phyloP scores from a whole-genome alignment of 768 basidiomycete species.

The Leccinum uliginosum region DNA sequence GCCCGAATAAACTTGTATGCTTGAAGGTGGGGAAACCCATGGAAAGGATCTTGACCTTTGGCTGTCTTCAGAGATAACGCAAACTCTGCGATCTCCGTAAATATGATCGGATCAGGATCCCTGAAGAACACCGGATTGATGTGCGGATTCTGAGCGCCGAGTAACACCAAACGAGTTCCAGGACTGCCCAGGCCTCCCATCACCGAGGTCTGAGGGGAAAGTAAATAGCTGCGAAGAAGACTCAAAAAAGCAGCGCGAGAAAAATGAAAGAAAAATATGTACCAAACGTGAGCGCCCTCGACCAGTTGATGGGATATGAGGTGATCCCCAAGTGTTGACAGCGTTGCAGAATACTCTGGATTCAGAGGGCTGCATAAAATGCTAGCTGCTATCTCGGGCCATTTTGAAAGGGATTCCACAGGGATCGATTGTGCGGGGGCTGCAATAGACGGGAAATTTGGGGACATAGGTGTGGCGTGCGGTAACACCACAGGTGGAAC shows the following conservation, averaged over 20 bases:
- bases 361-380: constrained; percentile 68
- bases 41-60: constrained; percentile 86
- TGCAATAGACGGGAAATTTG: constrained; percentile 51
- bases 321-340: constrained; percentile 83
- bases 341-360: constrained; percentile 64
- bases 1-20: constrained; percentile 85
- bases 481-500: constrained; percentile 30
- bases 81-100: constrained; percentile 91
- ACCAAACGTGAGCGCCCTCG: constrained; percentile 94
- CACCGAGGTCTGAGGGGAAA: constrained; percentile 77
- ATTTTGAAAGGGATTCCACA: constrained; percentile 60
- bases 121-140: constrained; percentile 47
- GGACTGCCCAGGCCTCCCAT: constrained; percentile 69
- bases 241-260: constrained; percentile 2
- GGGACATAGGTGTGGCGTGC: constrained; percentile 55
- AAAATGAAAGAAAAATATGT: constrained; percentile 9
- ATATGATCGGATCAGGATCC: constrained; percentile 72
- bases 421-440: constrained; percentile 46
- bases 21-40: constrained; percentile 81
- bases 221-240: constrained; percentile 58
- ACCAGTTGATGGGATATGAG: constrained; percentile 66
- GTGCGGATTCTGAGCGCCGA: constrained; percentile 65
- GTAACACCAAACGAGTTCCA: constrained; percentile 61
- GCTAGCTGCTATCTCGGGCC: constrained; percentile 85
- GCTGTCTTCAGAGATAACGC: constrained; percentile 70